Evolutionary conservation across 805 yeast species (phyloP).

Genomic region (Saccharomycopsis sp.): DNA sequence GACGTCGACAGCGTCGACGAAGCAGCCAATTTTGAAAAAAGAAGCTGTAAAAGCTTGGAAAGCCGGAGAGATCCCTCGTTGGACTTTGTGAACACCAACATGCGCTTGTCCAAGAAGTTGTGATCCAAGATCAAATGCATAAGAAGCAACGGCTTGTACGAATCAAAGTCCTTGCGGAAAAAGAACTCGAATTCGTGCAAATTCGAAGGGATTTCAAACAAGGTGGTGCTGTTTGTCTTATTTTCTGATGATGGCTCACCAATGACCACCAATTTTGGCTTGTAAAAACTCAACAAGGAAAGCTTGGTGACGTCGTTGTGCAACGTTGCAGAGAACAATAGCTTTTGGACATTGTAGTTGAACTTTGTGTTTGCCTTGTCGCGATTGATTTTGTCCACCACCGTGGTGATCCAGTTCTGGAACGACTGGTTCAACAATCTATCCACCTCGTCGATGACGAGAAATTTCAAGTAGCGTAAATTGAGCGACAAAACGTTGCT

Average conservation of each 20-base stretch:
- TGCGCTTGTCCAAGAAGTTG: conserved; percentile 31
- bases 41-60: conserved; percentile 44
- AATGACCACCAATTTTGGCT: conserved; percentile 69
- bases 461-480: conserved; percentile 46
- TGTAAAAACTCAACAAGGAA: conserved; percentile 55
- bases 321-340: conserved; percentile 86
- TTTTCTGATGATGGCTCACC: conserved; percentile 38
- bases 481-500: conserved; percentile 28
- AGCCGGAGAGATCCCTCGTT: conserved; percentile 85
- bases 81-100: conserved; percentile 59
- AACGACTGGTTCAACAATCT: conserved; percentile 76
- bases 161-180: conserved; percentile 25
- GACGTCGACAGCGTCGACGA: no score
- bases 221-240: conserved; percentile 35
- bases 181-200: conserved; percentile 27
- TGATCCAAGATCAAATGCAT: conserved; percentile 41
- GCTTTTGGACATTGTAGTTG: conserved; percentile 39
- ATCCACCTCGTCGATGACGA: conserved; percentile 79
- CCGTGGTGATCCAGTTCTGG: conserved; percentile 78
- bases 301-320: conserved; percentile 89
- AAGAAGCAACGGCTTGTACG: conserved; percentile 66
- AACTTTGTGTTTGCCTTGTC: conserved; percentile 26
- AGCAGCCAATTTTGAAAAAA: conserved; percentile 28
- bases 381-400: conserved; percentile 32
- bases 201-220: conserved; percentile 30